These are phyloP conservation scores for Russula ochroleuca DNA, from an alignment of 768 basidiomycete genomes.

Conservation along the genomic window DNA sequence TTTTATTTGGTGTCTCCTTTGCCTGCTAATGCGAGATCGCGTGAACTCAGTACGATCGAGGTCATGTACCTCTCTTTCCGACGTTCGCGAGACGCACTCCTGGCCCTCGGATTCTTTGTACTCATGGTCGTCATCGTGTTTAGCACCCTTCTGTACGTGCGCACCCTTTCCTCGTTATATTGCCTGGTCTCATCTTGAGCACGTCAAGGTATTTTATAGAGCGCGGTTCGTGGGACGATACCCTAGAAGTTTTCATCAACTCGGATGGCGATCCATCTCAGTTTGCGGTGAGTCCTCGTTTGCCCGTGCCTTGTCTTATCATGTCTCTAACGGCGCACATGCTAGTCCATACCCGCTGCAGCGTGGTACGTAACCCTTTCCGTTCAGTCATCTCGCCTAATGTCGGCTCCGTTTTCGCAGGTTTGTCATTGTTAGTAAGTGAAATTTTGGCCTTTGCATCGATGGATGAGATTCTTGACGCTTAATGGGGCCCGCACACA, in stretches of 20 bases:
- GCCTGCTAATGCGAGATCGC: background rate
- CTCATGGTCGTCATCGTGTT: conserved; percentile 83
- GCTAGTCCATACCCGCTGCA: conserved; percentile 64
- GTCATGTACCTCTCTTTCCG: conserved; percentile 90
- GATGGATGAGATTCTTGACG: background rate
- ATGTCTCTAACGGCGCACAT: background rate
- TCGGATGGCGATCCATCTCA: conserved; percentile 79
- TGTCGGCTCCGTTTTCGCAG: conserved; percentile 30
- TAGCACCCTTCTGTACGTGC: conserved; percentile 66
- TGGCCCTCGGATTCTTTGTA: conserved; percentile 87
- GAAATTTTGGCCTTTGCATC: background rate
- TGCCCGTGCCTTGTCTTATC: background rate
- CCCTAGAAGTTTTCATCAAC: conserved; percentile 76
- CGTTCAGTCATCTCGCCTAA: background rate
- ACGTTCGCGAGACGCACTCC: conserved; percentile 78
- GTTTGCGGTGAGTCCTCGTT: conserved; percentile 52
- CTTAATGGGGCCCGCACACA: conserved; percentile 29
- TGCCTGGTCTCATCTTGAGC: background rate
- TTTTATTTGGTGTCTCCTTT: background rate
- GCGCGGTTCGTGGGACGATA: conserved; percentile 83
- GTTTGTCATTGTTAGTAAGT: conserved; percentile 79
- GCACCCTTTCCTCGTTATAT: background rate
- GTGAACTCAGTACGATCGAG: conserved; percentile 63
- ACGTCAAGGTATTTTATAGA: conserved; percentile 75
- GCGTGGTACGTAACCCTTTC: conserved; percentile 57